Evolutionary conservation across 2,329 filamentous ascomycete species (phyloP), one percentile per base, ranked within the genome.

Genomic region (Eutypa lata): DNA sequence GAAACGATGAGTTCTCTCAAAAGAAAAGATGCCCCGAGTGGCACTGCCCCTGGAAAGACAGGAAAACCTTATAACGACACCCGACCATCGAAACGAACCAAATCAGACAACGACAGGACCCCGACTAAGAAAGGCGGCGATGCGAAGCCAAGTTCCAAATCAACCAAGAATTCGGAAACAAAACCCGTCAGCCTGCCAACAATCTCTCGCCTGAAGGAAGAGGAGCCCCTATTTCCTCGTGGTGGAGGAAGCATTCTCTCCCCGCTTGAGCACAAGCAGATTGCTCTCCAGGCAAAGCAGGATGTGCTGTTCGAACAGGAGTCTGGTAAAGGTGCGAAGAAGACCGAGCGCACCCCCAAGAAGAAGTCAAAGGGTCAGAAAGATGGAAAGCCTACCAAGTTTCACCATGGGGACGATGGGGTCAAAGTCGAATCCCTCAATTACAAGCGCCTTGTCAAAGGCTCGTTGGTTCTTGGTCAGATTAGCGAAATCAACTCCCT

Each of bases 181-280:
- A 65, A 64, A 48, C 57, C 65, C 19, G 53, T 58, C 35, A 69
- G 60, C 53, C 59, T 69, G 49, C 57, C 72, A 3, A 65, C 67
- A 28, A 67, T 81, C 51, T 77, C 79, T 37, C 66, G 75, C 11
- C 67, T 83, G 48, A 84, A 80, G 69, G 88, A 94, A 60, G 94
- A 97, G 60, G 94, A 97, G 68, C 86, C 87, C 33, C 80, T 93
- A 44, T 99, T 99, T 65, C 93, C 94, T 61, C 85, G 94, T 79
- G 94, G 94, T 52, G 95, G 94, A 43, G 93, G 86, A 50, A 95
- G 90, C 67, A 80, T 96, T 49, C 76, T 99, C 68, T 97, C 94
- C 2, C 92, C 94, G 19, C 77, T 99, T 49, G 94, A 99, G 71
- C 89, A 95, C 68, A 97, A 96, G 75, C 91, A 97, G 72, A 97